Conservation (phyloP, 106 monocot genomes). For the Acorus gramineus region DNA sequence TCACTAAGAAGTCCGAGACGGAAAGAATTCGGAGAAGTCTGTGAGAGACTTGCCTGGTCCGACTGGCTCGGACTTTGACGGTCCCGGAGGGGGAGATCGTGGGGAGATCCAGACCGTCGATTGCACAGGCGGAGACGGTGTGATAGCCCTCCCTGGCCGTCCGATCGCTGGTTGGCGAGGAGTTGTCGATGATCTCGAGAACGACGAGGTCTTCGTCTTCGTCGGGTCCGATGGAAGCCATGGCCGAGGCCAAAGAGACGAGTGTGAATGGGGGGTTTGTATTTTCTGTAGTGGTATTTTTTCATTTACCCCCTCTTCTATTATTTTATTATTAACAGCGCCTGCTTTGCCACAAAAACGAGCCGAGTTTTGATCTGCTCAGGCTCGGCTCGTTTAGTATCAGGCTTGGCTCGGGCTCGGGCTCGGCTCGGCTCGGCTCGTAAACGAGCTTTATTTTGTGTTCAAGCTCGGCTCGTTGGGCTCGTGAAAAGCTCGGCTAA, state of each 20-base stretch:
- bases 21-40: not conserved
- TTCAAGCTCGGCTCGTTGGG: no score
- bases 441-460: no score
- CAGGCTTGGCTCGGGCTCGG: no score
- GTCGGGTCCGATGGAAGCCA: slow-evolving; percentile 6
- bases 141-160: not conserved
- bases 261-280: no score
- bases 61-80: slow-evolving; percentile 21
- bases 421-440: no score
- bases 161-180: not conserved
- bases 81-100: slow-evolving; percentile 10
- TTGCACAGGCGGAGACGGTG: slow-evolving; percentile 22
- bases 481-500: no score
- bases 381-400: no score
- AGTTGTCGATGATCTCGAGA: slow-evolving; percentile 29
- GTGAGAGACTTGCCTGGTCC: slow-evolving; percentile 20
- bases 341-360: no score
- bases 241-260: not conserved
- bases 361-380: no score
- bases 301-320: no score
- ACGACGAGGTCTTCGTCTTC: slow-evolving; percentile 18
- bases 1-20: not conserved
- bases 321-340: no score
- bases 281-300: no score
- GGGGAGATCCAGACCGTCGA: slow-evolving; percentile 24